A percentile compares a stretch with the other conserved stretches of the same genome.
Conservation (phyloP, 257 asterid genomes). For the Penstemon davidsonii region DNA sequence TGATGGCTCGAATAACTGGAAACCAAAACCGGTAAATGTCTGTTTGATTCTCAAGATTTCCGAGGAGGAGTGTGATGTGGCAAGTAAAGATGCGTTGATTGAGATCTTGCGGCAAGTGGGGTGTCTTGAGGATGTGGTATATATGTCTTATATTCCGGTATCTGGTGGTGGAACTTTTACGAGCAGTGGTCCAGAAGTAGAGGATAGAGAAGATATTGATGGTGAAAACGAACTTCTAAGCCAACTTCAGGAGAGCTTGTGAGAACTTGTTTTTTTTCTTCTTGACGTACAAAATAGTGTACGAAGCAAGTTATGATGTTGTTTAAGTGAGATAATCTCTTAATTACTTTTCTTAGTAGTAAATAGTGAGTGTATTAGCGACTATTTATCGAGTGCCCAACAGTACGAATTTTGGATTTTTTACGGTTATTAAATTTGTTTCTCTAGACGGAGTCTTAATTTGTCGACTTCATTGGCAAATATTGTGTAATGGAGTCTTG, state of each 20-base stretch:
- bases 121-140: conserved; percentile 52
- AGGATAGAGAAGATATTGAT: conserved; percentile 32
- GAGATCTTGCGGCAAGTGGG: conserved; percentile 59
- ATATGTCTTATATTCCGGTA: conserved; percentile 47
- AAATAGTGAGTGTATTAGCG: conserved; percentile 26
- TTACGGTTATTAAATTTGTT: background rate
- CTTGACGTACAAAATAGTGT: conserved; percentile 16
- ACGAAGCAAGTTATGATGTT: conserved; percentile 12
- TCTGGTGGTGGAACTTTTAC: conserved; percentile 30
- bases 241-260: conserved; percentile 67
- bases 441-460: background rate
- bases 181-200: conserved; percentile 21
- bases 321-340: background rate
- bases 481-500: conserved; percentile 11
- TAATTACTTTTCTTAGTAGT: conserved; percentile 7
- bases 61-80: conserved; percentile 53
- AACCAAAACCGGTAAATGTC: conserved; percentile 61
- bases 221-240: conserved; percentile 41
- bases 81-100: conserved; percentile 49
- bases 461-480: background rate
- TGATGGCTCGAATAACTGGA: conserved; percentile 70
- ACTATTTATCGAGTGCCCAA: background rate
- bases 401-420: conserved; percentile 18
- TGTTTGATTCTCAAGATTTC: conserved; percentile 49
- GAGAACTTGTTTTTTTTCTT: conserved; percentile 26